Evolutionary conservation across 768 basidiomycete species (phyloP), one percentile per base, ranked within the genome.

Genomic region (Termitomyces sp.): DNA sequence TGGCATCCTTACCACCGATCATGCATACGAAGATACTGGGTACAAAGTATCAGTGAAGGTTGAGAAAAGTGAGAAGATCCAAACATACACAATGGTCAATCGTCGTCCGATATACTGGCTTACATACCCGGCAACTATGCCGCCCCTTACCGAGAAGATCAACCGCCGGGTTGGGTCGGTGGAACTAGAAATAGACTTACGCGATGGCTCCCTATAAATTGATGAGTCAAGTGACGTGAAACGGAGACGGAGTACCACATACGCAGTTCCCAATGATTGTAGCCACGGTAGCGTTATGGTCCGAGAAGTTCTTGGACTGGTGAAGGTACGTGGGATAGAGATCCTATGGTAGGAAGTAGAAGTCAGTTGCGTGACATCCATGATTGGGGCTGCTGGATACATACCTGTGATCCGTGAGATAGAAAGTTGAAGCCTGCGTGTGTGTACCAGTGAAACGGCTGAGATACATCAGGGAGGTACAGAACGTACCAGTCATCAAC

Each of bases 181-280:
- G 15, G 9, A 23, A 3, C 11, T 7, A 35, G 11, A 15, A 9
- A 11, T 12, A 33, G 15, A 60, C 58, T 27, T 54, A 61, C 62
- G 50, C 59, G 16, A 65, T 55, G 2, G 64, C 64, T 11, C 64
- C 64, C 64, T 65, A 10, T 2, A 29, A 23, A 47, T 35, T 20
- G 18, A 50, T 45, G 13, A 51, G 25, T 18, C 16, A 41, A 36
- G 18, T 12, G 3, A 18, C 2, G 20, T 22, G 12, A 35, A n/a
- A 16, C 35, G 10, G 36, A 32, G 32, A 39, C 22, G 20, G 32
- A 33, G 23, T 25, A 27, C n/a, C 15, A 61, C 59, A 23, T 42
- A 64, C 81, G 58, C 77, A 81, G 60, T 77, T 83, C 20, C 84
- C 82, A 49, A 88, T 82, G 64, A 89, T 88, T 2, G 88, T 89